Evolutionary conservation across 2,329 filamentous ascomycete genomes (phyloP), one percentile per base, ranked within the genome.

Genomic region (Colletotrichum spinosum): DNA sequence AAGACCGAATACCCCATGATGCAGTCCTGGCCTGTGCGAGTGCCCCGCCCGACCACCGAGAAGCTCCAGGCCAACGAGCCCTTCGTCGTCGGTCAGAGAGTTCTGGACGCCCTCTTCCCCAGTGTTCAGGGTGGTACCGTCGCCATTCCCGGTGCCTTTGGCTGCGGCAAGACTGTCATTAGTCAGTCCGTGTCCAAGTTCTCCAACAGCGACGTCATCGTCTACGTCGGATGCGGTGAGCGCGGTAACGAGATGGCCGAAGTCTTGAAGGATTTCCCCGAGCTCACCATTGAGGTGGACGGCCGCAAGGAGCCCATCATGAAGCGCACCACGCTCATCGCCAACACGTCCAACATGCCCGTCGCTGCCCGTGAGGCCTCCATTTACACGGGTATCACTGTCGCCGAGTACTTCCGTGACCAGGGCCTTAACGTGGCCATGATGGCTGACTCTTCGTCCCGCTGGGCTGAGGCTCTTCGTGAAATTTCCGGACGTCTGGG

Each of bases 281-380:
- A 98, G 87, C 92, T 99, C 70, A 92, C 92, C 52, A 99, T 99
- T 76, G 91, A 97, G 15, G 89, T 98, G 72, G 91, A 97, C 48
- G 96, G 96, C 73, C 93, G 95, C 76, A 91, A 95, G 81, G 96
- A 99, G 79, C 94, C 95, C 72, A 99, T 99, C 84, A 99, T 99
- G 96, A 99, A 99, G 89, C 95, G 96, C 79, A 99, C 96, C 13
- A 97, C 94, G 25, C 87, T 99, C 67, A 98, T 99, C 76, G 96
- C 96, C 79, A 99, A 99, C 83, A 99, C 96, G 48, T 99, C 96
- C 73, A 99, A 99, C 86, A 99, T 99, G 96, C 96, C 96, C 68
- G 96, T 99, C 75, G 96, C 96, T 69, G 96, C 96, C 67, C 93
- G 96, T 83, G 96, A 99, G 81, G 96, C 96, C 63, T 99, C 96